Conservation (phyloP, 208 protist genomes). For the Trypanosoma caninum region DNA sequence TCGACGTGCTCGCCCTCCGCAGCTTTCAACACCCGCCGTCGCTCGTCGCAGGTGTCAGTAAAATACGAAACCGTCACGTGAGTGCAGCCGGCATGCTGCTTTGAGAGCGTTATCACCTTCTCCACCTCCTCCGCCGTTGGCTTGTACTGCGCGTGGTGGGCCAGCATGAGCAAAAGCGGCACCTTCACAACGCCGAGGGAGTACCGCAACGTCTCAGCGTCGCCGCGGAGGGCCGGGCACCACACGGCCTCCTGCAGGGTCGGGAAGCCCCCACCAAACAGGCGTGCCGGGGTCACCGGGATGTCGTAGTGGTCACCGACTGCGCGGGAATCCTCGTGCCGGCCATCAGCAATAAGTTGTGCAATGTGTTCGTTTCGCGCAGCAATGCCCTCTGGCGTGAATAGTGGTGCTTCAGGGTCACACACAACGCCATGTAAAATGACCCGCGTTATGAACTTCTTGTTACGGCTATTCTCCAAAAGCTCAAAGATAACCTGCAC, state of each 20-base stretch:
- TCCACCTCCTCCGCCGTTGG: constrained; percentile 23
- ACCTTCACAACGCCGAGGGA: constrained; percentile 40
- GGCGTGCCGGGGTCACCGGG: constrained; percentile 55
- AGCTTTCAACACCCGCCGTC: constrained; percentile 51
- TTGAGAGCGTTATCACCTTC: constrained; percentile 22
- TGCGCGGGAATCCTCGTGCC: constrained; percentile 43
- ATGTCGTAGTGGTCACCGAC: constrained; percentile 66
- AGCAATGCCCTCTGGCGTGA: constrained; percentile 26
- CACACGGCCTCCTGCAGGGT: constrained; percentile 80
- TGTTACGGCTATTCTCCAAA: constrained; percentile 29
- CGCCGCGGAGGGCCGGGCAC: constrained; percentile 39
- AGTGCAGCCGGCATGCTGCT: constrained; percentile 29
- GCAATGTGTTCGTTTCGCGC: constrained; percentile 31
- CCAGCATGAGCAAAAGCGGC: constrained; percentile 53
- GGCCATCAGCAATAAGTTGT: constrained; percentile 33
- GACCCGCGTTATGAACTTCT: constrained; percentile 44
- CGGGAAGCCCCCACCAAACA: constrained; percentile 34
- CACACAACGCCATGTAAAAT: constrained; percentile 66
- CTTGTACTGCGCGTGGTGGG: constrained; percentile 56
- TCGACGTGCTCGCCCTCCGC: constrained; percentile 29
- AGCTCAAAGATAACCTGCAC: constrained; percentile 68
- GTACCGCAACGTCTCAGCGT: constrained; percentile 23
- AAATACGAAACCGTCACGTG: constrained; percentile 50
- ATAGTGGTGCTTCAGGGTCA: constrained; percentile 30
- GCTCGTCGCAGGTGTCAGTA: constrained; percentile 65